phyloP scores from a whole-genome alignment of 2,329 filamentous ascomycete genomes.

The Monilinia polystroma region DNA sequence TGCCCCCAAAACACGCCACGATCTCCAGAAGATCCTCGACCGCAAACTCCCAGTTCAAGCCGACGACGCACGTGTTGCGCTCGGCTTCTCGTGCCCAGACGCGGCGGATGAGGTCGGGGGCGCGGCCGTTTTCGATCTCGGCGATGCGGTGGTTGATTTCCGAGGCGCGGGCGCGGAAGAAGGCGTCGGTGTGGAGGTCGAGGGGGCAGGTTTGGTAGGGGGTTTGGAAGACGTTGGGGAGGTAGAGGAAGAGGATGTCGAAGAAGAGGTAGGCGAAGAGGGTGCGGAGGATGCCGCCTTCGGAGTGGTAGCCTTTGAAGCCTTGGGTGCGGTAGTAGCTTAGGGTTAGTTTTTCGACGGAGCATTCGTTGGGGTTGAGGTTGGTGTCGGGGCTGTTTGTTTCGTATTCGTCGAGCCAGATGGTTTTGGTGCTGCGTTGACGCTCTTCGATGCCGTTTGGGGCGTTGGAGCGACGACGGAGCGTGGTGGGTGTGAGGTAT shows the following conservation, averaged over 20 bases:
- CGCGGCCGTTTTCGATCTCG: conserved; percentile 81
- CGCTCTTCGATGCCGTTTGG: conserved; percentile 30
- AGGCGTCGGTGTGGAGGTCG: conserved; percentile 89
- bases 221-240: conserved; percentile 97
- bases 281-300: conserved; percentile 89
- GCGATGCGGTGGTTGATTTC: conserved; percentile 88
- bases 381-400: conserved; percentile 57
- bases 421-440: conserved; percentile 65
- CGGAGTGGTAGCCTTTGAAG: conserved; percentile 93
- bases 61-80: conserved; percentile 79
- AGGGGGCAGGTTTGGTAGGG: conserved; percentile 91
- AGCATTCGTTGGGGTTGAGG: conserved; percentile 63
- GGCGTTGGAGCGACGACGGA: conserved; percentile 23
- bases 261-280: conserved; percentile 89
- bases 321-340: conserved; percentile 75
- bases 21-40: conserved; percentile 78
- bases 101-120: conserved; percentile 61
- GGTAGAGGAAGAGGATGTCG: conserved; percentile 87
- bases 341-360: conserved; percentile 92
- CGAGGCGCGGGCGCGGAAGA: conserved; percentile 79
- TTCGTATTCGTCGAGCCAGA: conserved; percentile 80
- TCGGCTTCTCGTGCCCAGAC: conserved; percentile 69
- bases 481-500: conserved; percentile 39
- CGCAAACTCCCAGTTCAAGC: conserved; percentile 86
- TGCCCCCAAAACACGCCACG: conserved; percentile 72